Percentiles rank a stretch among this genome's conserved stretches.
Conservation (phyloP, 352 stramenopile genomes). For the Globisporangium barbulae region DNA sequence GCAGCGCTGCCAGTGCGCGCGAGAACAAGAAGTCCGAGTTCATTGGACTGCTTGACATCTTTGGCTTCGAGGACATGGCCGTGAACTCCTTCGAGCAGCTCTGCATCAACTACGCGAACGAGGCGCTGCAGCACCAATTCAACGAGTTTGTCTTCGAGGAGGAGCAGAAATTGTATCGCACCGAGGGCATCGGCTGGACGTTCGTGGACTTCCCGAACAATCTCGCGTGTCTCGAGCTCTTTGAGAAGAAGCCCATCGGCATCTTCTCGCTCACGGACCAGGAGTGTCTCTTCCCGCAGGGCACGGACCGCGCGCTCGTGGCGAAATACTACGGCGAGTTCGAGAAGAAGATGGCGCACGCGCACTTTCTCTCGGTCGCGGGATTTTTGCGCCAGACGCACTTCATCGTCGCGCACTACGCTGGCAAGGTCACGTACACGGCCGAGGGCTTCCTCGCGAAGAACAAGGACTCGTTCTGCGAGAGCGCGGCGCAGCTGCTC, state of each 20-base stretch:
- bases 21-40: constrained; percentile 35
- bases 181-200: constrained; percentile 71
- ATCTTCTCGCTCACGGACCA: constrained; percentile 84
- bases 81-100: constrained; percentile 88
- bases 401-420: constrained; percentile 88
- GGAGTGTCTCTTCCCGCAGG: constrained; percentile 79
- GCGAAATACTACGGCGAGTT: constrained; percentile 79
- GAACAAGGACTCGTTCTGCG: constrained; percentile 89
- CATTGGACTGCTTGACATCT: constrained; percentile 86
- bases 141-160: constrained; percentile 92
- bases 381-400: constrained; percentile 54
- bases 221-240: constrained; percentile 67
- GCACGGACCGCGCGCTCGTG: constrained; percentile 67
- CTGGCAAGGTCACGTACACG: constrained; percentile 76
- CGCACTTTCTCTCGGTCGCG: constrained; percentile 49
- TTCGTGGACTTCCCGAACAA: constrained; percentile 86
- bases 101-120: constrained; percentile 91
- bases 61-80: constrained; percentile 87
- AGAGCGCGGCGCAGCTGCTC: constrained; percentile 57
- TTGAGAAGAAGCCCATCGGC: constrained; percentile 72
- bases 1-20: constrained; percentile 8
- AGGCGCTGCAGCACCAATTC: constrained; percentile 87
- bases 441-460: constrained; percentile 85
- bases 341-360: constrained; percentile 48
- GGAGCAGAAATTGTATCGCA: constrained; percentile 72